phyloP scores from a whole-genome alignment of 1,284 basidiomycete species.

The Ustilago cynodontis region DNA sequence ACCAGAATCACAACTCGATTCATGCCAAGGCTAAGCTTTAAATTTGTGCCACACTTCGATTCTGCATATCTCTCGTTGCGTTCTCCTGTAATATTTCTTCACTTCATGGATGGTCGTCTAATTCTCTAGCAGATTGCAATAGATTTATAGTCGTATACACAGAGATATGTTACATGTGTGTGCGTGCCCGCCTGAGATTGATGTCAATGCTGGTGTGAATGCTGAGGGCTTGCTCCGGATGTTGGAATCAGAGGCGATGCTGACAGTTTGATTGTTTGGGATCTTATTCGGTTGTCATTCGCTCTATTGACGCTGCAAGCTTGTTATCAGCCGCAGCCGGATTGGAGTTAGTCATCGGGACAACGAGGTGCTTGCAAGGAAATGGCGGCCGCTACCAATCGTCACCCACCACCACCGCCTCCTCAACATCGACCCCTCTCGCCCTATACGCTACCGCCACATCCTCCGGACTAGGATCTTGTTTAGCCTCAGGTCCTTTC shows the following conservation, averaged over 20 bases:
- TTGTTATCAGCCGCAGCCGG: too few relatives aligned
- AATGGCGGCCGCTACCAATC: slow-evolving; percentile 18
- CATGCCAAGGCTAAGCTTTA: slow-evolving; percentile 46
- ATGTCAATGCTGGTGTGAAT: too few relatives aligned
- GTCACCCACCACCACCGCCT: slow-evolving; percentile 15
- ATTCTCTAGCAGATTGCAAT: slow-evolving; percentile 23
- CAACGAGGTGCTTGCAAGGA: too few relatives aligned
- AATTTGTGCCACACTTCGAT: background rate
- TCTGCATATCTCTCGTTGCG: slow-evolving; percentile 6
- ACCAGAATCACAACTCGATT: background rate
- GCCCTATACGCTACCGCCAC: slow-evolving; percentile 23
- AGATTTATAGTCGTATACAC: slow-evolving; percentile 18
- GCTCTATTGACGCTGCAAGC: too few relatives aligned
- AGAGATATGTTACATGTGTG: background rate
- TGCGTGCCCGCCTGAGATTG: too few relatives aligned
- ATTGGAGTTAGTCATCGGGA: too few relatives aligned
- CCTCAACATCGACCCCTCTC: slow-evolving; percentile 26
- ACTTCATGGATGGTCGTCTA: slow-evolving; percentile 1
- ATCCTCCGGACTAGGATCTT: slow-evolving; percentile 35
- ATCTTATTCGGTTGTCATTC: too few relatives aligned
- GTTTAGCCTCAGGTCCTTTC: slow-evolving; percentile 34
- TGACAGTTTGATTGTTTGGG: too few relatives aligned
- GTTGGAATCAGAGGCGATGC: too few relatives aligned
- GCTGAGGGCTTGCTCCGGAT: background rate
- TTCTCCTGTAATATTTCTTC: slow-evolving; percentile 4